Evolutionary conservation across 2,329 filamentous ascomycete genomes (phyloP).

Genomic region (Alternaria panax): DNA sequence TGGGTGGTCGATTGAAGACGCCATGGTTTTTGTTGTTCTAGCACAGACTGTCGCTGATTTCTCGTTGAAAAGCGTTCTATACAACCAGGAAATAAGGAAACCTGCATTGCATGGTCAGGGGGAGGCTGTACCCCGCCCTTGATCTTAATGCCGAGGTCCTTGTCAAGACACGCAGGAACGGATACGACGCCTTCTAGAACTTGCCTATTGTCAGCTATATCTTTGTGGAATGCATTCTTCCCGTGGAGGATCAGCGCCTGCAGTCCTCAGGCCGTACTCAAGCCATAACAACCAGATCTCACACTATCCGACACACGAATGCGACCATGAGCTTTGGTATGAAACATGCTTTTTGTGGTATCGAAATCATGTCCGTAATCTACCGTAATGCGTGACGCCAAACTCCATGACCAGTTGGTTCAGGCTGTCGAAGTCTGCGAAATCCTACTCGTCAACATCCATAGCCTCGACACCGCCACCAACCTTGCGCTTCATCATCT

Average conservation of each 20-base stretch:
- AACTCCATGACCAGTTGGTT: conserved; percentile 24
- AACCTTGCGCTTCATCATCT: conserved; percentile 51
- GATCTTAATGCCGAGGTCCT: conserved; percentile 4
- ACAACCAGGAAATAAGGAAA: background rate
- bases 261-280: background rate
- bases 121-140: conserved; percentile 11
- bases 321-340: background rate
- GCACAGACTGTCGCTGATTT: background rate
- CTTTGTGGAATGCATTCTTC: background rate
- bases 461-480: conserved; percentile 57
- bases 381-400: conserved; percentile 32
- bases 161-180: background rate
- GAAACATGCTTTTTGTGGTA: conserved; percentile 36
- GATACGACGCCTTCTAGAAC: too few relatives aligned
- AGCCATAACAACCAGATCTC: background rate
- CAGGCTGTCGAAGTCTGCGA: background rate
- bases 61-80: background rate
- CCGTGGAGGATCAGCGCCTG: background rate
- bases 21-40: background rate
- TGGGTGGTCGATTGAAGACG: conserved; percentile 10
- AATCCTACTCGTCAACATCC: conserved; percentile 53
- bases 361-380: conserved; percentile 34
- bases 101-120: background rate
- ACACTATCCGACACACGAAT: background rate
- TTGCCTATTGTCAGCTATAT: background rate